A percentile compares a stretch with the other conserved stretches of the same genome.
These are phyloP conservation scores for Populus pruinosa DNA, from an alignment of 345 rosid genomes.

Conservation along the genomic window DNA sequence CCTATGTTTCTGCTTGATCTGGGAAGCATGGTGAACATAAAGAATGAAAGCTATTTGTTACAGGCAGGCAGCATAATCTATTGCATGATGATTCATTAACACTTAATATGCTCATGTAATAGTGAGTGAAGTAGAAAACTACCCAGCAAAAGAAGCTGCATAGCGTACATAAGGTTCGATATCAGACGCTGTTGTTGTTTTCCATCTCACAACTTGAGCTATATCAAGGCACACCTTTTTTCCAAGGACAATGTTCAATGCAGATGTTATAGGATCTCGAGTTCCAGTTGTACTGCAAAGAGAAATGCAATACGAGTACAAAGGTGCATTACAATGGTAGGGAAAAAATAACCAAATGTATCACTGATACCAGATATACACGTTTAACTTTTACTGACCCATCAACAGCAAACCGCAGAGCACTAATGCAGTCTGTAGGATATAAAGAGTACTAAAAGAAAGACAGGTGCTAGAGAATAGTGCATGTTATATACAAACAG, in stretches of 20 bases:
- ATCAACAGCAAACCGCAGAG: too few relatives aligned
- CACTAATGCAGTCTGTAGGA: too few relatives aligned
- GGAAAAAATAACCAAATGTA: too few relatives aligned
- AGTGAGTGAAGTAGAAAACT: slow-evolving; percentile 15
- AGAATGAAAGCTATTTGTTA: background rate
- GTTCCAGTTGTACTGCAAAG: slow-evolving; percentile 83
- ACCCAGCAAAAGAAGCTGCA: slow-evolving; percentile 99
- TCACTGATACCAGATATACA: too few relatives aligned
- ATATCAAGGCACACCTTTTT: slow-evolving; percentile 71
- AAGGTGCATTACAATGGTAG: background rate
- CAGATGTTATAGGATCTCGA: slow-evolving; percentile 91
- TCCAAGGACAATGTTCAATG: slow-evolving; percentile 81
- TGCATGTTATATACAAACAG: too few relatives aligned
- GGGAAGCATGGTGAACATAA: background rate
- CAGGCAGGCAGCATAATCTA: background rate
- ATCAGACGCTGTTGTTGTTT: slow-evolving; percentile 47
- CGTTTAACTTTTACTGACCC: too few relatives aligned
- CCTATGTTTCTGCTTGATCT: background rate
- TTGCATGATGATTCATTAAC: background rate
- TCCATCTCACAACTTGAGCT: slow-evolving; percentile 98
- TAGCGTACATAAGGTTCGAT: slow-evolving; percentile 81
- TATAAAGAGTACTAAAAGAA: too few relatives aligned
- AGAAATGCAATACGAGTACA: background rate
- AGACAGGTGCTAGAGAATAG: too few relatives aligned
- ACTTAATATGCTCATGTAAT: background rate